Percentiles rank a stretch among this genome's conserved stretches.
phyloP scores from a whole-genome alignment of 2,329 filamentous ascomycete genomes.

The Diaporthe longicolla region DNA sequence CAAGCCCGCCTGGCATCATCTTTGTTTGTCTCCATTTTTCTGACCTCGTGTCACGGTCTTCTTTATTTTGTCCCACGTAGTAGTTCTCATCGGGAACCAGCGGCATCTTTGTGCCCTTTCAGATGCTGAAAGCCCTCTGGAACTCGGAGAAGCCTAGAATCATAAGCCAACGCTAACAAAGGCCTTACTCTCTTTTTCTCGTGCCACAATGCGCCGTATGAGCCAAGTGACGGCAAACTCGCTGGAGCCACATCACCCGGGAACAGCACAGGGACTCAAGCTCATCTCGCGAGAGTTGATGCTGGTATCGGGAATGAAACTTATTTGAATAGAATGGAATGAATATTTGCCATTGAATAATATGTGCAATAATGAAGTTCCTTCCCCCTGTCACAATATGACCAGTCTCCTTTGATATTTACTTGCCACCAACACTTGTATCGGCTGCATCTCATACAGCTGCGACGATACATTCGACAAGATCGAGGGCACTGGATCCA shows the following conservation, averaged over 20 bases:
- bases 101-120: not conserved
- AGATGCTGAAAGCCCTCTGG: too few relatives aligned
- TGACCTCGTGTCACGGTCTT: too few relatives aligned
- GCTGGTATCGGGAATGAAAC: not conserved
- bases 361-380: not conserved
- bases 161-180: not conserved
- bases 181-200: too few relatives aligned
- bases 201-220: too few relatives aligned
- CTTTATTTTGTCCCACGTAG: not conserved
- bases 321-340: not conserved
- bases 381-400: not conserved
- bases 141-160: too few relatives aligned
- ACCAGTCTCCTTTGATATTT: not conserved
- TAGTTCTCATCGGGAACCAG: too few relatives aligned
- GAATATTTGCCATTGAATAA: slow-evolving; percentile 8
- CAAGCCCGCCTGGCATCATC: not conserved
- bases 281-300: too few relatives aligned
- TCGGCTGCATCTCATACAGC: not conserved
- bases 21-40: not conserved
- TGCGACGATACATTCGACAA: slow-evolving; percentile 7
- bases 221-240: not conserved
- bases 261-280: too few relatives aligned
- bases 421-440: not conserved
- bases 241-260: too few relatives aligned
- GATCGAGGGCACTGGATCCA: not conserved